Conservation (phyloP, 805 yeast species). For the Yarrowia sp. region DNA sequence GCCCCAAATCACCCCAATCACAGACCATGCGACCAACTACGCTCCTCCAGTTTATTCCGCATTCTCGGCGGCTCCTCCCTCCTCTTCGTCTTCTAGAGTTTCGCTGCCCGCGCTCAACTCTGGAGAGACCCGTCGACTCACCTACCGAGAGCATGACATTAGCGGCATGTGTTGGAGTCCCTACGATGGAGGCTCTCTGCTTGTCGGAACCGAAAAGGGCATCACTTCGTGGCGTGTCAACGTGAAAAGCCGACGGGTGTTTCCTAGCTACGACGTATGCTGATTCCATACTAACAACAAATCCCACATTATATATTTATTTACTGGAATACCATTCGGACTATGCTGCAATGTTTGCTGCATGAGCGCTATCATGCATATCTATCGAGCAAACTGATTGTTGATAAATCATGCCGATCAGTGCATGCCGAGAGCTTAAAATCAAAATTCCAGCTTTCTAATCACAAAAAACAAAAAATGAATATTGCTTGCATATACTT, state of each 20-base stretch:
- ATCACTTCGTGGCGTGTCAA: slow-evolving; percentile 67
- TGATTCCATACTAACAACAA: background rate
- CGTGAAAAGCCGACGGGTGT: slow-evolving; percentile 32
- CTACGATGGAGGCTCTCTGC: slow-evolving; percentile 49
- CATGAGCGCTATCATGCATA: background rate
- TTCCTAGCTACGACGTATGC: slow-evolving; percentile 33
- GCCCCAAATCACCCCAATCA: slow-evolving; percentile 21
- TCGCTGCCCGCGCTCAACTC: slow-evolving; percentile 8
- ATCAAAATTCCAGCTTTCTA: background rate
- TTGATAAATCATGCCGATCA: background rate
- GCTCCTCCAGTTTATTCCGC: slow-evolving; percentile 10
- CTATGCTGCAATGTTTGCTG: background rate
- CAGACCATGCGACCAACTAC: slow-evolving; percentile 6
- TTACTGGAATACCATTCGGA: background rate
- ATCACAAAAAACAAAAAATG: background rate
- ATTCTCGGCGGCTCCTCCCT: background rate
- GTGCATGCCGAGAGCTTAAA: slow-evolving; percentile 3
- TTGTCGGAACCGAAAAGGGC: slow-evolving; percentile 66
- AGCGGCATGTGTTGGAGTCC: slow-evolving; percentile 61
- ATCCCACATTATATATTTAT: background rate
- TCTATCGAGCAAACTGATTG: background rate
- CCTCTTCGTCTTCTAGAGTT: slow-evolving; percentile 14
- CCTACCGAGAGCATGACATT: slow-evolving; percentile 45
- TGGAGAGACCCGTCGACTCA: background rate
- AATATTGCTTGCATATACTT: background rate